These are phyloP conservation scores for Phytophthora vignae DNA, from an alignment of 352 stramenopile species.

Conservation along the genomic window DNA sequence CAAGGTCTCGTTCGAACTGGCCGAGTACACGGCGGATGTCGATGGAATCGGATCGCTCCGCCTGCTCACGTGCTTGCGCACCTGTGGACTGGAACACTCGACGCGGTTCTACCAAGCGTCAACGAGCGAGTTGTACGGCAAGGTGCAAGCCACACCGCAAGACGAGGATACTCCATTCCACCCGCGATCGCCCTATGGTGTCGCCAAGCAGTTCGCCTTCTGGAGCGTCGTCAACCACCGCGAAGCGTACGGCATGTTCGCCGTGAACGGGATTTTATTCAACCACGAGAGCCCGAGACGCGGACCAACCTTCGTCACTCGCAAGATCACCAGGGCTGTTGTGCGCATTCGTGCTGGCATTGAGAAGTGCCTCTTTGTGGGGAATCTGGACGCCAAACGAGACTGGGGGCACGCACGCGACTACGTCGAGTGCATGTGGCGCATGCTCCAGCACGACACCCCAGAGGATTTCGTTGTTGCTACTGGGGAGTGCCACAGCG, in stretches of 20 bases:
- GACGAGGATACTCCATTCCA: constrained; percentile 98
- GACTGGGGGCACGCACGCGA: constrained; percentile 99
- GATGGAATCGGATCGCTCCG: constrained; percentile 96
- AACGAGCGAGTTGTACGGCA: constrained; percentile 98
- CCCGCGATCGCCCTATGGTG: constrained; percentile 97
- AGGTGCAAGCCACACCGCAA: constrained; percentile 97
- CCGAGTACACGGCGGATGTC: constrained; percentile 99
- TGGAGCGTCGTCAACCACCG: constrained; percentile 99
- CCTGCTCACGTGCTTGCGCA: constrained; percentile 97
- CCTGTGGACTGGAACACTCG: constrained; percentile 81
- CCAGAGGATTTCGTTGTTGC: constrained; percentile 87
- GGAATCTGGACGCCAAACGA: constrained; percentile 97
- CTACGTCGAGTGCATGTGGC: constrained; percentile 99
- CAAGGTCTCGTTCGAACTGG: constrained; percentile 99
- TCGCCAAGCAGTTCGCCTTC: constrained; percentile 99
- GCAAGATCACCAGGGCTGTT: constrained; percentile 98
- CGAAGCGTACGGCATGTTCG: constrained; percentile 95
- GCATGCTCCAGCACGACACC: constrained; percentile 94
- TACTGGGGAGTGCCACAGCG: constrained; percentile 98
- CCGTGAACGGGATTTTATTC: constrained; percentile 99
- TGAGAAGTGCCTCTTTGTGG: constrained; percentile 96
- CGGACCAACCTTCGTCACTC: constrained; percentile 98
- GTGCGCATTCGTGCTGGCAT: constrained; percentile 93
- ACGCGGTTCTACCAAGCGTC: constrained; percentile 97
- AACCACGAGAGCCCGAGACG: constrained; percentile 99